Percentiles rank a stretch among this genome's conserved stretches.
Evolutionary conservation across 129 eudicot genomes (phyloP).

Genomic region (Saposhnikovia divaricata): DNA sequence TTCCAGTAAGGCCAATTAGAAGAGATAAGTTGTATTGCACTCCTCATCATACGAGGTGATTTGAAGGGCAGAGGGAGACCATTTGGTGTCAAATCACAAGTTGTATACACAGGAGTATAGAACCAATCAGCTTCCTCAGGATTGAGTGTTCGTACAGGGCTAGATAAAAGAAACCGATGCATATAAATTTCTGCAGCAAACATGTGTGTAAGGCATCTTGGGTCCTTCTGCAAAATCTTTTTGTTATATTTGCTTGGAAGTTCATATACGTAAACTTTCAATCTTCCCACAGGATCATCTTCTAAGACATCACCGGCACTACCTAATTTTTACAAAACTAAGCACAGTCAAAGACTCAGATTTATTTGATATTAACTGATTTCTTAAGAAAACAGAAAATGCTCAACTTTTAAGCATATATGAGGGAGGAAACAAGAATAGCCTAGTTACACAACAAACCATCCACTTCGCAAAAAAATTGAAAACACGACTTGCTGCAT

Average conservation of each 20-base stretch:
- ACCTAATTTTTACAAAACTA: conserved; percentile 39
- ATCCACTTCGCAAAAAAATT: background rate
- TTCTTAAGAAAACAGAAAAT: background rate
- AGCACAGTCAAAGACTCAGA: conserved; percentile 28
- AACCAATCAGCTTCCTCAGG: conserved; percentile 99
- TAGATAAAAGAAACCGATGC: conserved; percentile 86
- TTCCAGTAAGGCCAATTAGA: conserved; percentile 99
- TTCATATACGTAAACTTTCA: conserved; percentile 87
- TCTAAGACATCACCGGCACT: conserved; percentile 98
- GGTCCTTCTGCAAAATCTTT: conserved; percentile 82
- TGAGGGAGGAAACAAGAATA: background rate
- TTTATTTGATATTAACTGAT: background rate
- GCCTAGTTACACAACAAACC: background rate
- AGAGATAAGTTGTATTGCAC: conserved; percentile 88
- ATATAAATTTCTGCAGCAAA: conserved; percentile 94
- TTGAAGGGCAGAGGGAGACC: conserved; percentile 96
- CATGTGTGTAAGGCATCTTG: conserved; percentile 90
- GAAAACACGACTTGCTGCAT: background rate
- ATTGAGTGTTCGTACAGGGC: conserved; percentile 93
- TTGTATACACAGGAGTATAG: conserved; percentile 86
- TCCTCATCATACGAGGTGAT: conserved; percentile 99
- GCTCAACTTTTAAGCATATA: background rate
- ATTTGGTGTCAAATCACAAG: conserved; percentile 88
- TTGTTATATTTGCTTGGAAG: conserved; percentile 98
- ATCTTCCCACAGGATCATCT: conserved; percentile 90